Evolutionary conservation across 2,329 filamentous ascomycete species (phyloP), one percentile per base, ranked within the genome.

Genomic region (Aspergillus floridensis): DNA sequence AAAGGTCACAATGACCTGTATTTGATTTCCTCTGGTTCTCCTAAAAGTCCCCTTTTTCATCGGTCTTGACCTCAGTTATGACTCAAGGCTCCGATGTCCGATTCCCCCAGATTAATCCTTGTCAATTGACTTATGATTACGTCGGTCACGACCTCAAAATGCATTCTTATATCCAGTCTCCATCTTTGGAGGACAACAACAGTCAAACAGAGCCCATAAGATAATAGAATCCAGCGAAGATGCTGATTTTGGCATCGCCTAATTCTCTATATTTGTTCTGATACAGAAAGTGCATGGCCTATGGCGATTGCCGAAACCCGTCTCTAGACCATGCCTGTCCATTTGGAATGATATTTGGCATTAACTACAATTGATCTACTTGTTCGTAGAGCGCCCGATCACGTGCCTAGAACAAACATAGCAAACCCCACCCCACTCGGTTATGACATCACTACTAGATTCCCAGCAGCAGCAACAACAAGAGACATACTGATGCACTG

Each of bases 1-100:
- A 53, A 53, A 54, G 56, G 53, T 61, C 55, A 41, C 63, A 55
- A 60, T 61, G 65, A 64, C 59, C 62, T 60, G 55, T 57, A 56
- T 61, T 61, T 68, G 64, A 65, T 71, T 62, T 68, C 46, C 52
- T 41, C 48, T 54, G 57, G 56, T 53, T 44, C 49, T 59, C 49
- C 49, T 47, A 63, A 64, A 65, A 64, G 62, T 63, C 57, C 54
- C 26, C 50, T 41, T 53, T 59, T 51, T 21, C 56, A 24, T 19
- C 48, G 32, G 26, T 57, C 38, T 46, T 31, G 48, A 52, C 21
- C 38, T 22, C 44, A 44, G 12, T 50, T 29, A 12, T 56, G 29
- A 38, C 52, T 24, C 49, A 44, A 59, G 32, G 22, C 26, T 31
- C 19, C 11, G 38, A 54, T 47, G 41, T 47, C 47, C 44, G 53